Base-by-base conservation (phyloP, 2,329 filamentous ascomycete genomes). In the Berkeleyomyces rouxiae region DNA sequence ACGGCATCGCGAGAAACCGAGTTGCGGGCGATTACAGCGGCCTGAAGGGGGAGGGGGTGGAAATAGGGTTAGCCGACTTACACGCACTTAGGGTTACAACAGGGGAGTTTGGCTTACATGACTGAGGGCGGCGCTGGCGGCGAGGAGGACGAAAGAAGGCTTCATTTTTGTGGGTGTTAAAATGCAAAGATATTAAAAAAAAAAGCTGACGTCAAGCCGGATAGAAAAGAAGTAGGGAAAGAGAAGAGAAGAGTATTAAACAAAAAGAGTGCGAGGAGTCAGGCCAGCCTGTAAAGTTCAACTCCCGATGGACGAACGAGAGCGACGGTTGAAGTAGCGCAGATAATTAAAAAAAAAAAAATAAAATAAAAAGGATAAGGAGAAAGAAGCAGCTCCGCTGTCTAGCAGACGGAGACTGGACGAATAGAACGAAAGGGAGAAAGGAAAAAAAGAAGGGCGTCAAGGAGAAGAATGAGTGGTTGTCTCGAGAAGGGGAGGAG, bases 201-300 rank as follows among this genome's bases (percentile, higher is more conserved):
- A 3, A 31, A 62, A 33, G 55, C 43, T n/a, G 61, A 31, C 61
- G 55, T 63, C 61, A 59, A 59, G 61, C 36, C 43, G 37, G 36
- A 44, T 23, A 23, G 61, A 59, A 7, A 49, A 42, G 23, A 31
- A 49, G 5, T 43, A 7, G 46, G 53, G 61, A 55, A 68, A 64
- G 53, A 65, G 68, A 63, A 67, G 51, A 65, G 61, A 61, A 47
- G 31, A 64, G 63, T 65, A 42, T 49, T 66, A 58, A 46, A 65
- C 66, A 64, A 66, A 66, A 61, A 65, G 63, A 42, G 57, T 16
- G 39, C 39, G 36, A 61, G 43, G 58, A 63, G 53, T 58, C 58
- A 63, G 62, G 49, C 58, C 59, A 64, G 60, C 63, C 58, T 61
- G 59, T 46, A 33, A 59, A 59, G 44, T 57, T 61, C 37, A 36